These are phyloP conservation scores for Diaporthe sp. DNA, from an alignment of 2,329 filamentous ascomycete species.

Conservation along the genomic window DNA sequence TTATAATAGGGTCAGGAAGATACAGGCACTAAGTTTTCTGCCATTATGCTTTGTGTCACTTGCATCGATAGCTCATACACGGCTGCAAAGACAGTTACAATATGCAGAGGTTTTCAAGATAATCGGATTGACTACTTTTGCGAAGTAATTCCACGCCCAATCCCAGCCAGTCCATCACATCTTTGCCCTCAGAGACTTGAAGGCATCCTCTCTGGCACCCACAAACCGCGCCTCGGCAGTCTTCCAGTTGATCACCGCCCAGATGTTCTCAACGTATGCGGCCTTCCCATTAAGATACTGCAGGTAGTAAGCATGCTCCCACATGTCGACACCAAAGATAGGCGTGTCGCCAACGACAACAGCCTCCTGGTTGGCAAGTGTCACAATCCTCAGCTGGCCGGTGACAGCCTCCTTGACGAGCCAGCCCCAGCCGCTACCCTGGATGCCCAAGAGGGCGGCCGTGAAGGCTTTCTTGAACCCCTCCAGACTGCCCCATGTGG, in stretches of 20 bases:
- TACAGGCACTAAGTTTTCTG: too few relatives aligned
- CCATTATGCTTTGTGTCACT: not conserved
- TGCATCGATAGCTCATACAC: not conserved
- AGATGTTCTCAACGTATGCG: conserved; percentile 81
- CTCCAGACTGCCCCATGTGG: conserved; percentile 77
- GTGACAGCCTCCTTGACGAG: conserved; percentile 70
- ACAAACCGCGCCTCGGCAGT: conserved; percentile 73
- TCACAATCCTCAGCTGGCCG: conserved; percentile 73
- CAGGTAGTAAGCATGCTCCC: conserved; percentile 94
- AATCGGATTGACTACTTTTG: not conserved
- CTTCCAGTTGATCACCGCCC: conserved; percentile 85
- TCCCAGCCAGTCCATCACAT: not conserved
- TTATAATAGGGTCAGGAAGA: not conserved
- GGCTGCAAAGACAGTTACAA: not conserved
- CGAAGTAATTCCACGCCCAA: not conserved
- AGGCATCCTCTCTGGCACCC: conserved; percentile 60
- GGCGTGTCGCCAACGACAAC: conserved; percentile 68
- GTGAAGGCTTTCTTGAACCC: conserved; percentile 76
- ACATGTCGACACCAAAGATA: conserved; percentile 87
- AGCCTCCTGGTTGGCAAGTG: conserved; percentile 84
- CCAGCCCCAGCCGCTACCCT: conserved; percentile 93
- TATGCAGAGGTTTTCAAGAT: not conserved
- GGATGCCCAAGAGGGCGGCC: conserved; percentile 75
- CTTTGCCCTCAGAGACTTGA: conserved; percentile 56
- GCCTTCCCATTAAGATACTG: conserved; percentile 85